These are phyloP conservation scores for Alternaria sp. DNA, from an alignment of 2,329 filamentous ascomycete species.

Conservation along the genomic window DNA sequence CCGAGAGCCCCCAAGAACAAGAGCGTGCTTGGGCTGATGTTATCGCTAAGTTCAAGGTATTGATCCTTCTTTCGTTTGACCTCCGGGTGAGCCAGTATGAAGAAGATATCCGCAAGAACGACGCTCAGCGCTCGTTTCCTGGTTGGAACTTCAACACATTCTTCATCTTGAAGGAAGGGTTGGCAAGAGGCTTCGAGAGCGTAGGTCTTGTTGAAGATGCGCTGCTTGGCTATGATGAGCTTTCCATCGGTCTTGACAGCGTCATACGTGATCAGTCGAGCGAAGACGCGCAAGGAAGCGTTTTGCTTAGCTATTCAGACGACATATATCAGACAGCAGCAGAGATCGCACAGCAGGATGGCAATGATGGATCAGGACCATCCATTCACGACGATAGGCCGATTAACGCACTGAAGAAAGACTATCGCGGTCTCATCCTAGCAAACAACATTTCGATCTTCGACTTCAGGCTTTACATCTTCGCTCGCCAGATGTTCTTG, in stretches of 20 bases:
- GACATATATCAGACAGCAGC: conserved; percentile 66
- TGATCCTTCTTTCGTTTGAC: conserved; percentile 90
- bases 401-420: conserved; percentile 62
- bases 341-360: conserved; percentile 29
- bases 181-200: conserved; percentile 93
- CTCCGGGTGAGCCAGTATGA: conserved; percentile 91
- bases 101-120: conserved; percentile 94
- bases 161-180: conserved; percentile 94
- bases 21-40: conserved; percentile 84
- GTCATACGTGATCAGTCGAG: conserved; percentile 76
- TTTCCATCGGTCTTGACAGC: conserved; percentile 83
- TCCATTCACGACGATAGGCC: conserved; percentile 43
- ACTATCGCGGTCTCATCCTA: conserved; percentile 89
- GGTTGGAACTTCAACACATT: conserved; percentile 99
- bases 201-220: conserved; percentile 96
- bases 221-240: conserved; percentile 90
- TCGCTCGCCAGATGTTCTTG: conserved; percentile 83
- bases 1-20: conserved; percentile 76
- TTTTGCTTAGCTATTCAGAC: conserved; percentile 74
- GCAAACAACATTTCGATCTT: conserved; percentile 95
- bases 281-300: conserved; percentile 71
- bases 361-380: conserved; percentile 12
- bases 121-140: conserved; percentile 81
- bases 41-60: conserved; percentile 81
- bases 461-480: conserved; percentile 93